phyloP scores from a whole-genome alignment of 306 rosid genomes.

The Vachellia collinsii region DNA sequence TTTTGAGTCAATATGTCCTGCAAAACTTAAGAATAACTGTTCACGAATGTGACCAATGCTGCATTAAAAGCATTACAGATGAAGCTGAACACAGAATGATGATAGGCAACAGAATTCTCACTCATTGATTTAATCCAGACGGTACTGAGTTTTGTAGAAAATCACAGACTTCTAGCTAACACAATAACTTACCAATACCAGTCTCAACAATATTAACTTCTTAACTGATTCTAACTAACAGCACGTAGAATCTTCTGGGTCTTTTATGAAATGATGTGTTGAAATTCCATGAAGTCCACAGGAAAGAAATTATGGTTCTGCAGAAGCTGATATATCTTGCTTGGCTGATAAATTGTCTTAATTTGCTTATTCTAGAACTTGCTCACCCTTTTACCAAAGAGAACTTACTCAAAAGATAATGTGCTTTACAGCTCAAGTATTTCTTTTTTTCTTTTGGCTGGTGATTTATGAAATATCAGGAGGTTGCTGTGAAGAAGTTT shows the following conservation, averaged over 20 bases:
- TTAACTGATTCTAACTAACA: not conserved
- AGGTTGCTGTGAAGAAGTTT: slow-evolving; percentile 99
- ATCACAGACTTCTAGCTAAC: no score
- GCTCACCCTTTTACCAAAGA: not conserved
- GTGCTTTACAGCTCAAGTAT: slow-evolving; percentile 14
- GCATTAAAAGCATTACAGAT: not conserved
- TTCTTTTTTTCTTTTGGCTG: slow-evolving; percentile 38
- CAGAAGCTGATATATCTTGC: slow-evolving; percentile 1
- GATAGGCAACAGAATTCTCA: not conserved
- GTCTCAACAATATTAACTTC: not conserved
- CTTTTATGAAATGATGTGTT: not conserved
- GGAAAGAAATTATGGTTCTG: not conserved
- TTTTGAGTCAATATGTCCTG: not conserved
- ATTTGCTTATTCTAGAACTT: slow-evolving; percentile 21
- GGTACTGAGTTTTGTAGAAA: not conserved
- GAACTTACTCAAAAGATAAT: slow-evolving; percentile 11
- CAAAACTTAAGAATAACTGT: not conserved
- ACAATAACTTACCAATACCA: not conserved
- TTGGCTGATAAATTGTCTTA: slow-evolving; percentile 3
- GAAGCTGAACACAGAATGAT: not conserved
- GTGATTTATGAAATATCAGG: slow-evolving; percentile 62
- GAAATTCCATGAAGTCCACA: not conserved
- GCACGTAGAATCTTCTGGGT: not conserved
- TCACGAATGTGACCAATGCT: not conserved
- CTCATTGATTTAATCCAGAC: not conserved